A percentile compares a stretch with the other conserved stretches of the same genome.
Conservation (phyloP, 768 basidiomycete species). For the Leccinum disarticulatum region DNA sequence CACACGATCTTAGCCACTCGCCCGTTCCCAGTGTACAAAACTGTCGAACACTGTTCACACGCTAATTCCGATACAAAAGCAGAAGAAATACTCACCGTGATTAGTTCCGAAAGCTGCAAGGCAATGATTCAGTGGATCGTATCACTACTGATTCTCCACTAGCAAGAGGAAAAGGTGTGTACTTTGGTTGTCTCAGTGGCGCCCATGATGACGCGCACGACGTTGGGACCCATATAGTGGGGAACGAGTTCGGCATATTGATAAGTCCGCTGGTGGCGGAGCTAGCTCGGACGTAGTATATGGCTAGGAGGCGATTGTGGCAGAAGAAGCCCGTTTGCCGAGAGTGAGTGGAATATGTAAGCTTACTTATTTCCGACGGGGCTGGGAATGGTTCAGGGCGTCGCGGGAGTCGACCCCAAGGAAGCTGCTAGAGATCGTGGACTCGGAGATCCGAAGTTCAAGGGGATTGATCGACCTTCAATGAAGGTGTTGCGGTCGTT, state of each 20-base stretch:
- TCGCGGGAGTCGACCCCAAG: too few species aligned
- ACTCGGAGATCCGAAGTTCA: too few species aligned
- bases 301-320: too few species aligned
- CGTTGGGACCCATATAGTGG: constrained; percentile 69
- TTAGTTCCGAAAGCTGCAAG: constrained; percentile 62
- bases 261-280: constrained; percentile 54
- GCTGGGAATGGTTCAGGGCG: too few species aligned
- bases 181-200: constrained; percentile 63
- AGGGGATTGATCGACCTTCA: too few species aligned
- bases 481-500: too few species aligned
- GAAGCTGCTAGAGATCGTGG: too few species aligned
- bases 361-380: too few species aligned
- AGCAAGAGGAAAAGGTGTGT: background rate
- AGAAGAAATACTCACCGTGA: constrained; percentile 40
- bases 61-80: background rate
- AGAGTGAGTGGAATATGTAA: too few species aligned
- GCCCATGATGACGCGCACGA: constrained; percentile 65
- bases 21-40: constrained; percentile 58
- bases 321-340: too few species aligned
- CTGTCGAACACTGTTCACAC: constrained; percentile 11
- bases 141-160: background rate
- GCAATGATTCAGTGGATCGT: background rate
- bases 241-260: constrained; percentile 56
- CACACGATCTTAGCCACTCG: constrained; percentile 69
- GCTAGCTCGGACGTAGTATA: constrained; percentile 53